Conservation (phyloP, 345 rosid species). For the Acer yangbiense region DNA sequence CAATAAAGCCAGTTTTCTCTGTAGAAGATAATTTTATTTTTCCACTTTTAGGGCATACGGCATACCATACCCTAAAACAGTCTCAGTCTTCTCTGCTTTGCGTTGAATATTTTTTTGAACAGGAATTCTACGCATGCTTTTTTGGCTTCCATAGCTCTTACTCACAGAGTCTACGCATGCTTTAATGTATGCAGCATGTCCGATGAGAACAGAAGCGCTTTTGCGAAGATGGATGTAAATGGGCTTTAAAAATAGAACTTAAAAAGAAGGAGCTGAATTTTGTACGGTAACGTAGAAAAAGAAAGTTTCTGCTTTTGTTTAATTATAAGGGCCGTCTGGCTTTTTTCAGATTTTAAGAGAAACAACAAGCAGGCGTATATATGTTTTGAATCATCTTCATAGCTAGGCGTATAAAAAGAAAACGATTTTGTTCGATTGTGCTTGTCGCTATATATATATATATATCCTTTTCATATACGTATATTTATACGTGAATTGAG, state of each 20-base stretch:
- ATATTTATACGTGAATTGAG: background rate
- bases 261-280: slow-evolving; percentile 10
- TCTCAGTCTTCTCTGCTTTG: background rate
- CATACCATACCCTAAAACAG: background rate
- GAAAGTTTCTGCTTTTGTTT: background rate
- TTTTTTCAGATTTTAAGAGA: slow-evolving; percentile 1
- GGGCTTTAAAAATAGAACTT: background rate
- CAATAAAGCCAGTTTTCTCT: background rate
- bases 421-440: slow-evolving; percentile 44
- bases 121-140: slow-evolving; percentile 1
- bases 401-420: slow-evolving; percentile 25
- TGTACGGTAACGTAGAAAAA: slow-evolving; percentile 20
- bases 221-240: background rate
- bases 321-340: background rate
- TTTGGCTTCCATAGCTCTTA: slow-evolving; percentile 34
- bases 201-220: background rate
- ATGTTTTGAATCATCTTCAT: background rate
- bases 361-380: background rate
- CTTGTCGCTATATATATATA: slow-evolving; percentile 28
- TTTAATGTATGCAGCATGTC: slow-evolving; percentile 23
- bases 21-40: no score
- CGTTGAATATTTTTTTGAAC: background rate
- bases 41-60: no score
- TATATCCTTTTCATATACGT: background rate
- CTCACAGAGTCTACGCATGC: slow-evolving; percentile 30